Percentiles rank a stretch among this genome's conserved stretches.
Conservation (phyloP, 2,329 filamentous ascomycete genomes). For the Plenodomus biglobosus region DNA sequence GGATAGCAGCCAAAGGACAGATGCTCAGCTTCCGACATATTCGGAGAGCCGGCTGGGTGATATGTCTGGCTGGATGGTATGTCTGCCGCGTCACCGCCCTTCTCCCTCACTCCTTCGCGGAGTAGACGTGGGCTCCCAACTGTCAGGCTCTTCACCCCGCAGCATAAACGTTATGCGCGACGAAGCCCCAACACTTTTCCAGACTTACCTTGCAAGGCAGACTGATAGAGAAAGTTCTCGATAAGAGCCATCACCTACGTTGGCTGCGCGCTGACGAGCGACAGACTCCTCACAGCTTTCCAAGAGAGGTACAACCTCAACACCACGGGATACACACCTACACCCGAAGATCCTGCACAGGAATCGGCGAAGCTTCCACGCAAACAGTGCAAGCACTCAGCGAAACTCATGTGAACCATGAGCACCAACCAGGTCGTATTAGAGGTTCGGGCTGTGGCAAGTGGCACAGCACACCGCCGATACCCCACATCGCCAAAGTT, state of each 20-base stretch:
- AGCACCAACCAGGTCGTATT: no score
- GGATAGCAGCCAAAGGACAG: no score
- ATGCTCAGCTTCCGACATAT: not conserved
- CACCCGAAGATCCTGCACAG: not conserved
- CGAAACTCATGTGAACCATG: not conserved
- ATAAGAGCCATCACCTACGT: not conserved
- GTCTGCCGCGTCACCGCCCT: no score
- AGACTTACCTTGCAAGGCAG: not conserved
- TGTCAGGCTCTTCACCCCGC: not conserved
- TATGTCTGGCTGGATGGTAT: no score
- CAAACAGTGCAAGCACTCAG: not conserved
- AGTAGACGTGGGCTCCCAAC: not conserved
- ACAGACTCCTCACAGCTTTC: not conserved
- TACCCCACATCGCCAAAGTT: not conserved
- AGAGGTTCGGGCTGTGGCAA: no score
- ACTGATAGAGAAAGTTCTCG: not conserved
- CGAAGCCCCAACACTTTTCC: not conserved
- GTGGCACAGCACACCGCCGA: not conserved
- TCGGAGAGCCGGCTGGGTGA: no score
- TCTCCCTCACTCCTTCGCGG: not conserved
- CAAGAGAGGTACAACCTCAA: not conserved
- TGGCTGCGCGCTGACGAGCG: not conserved
- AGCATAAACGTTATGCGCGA: no score
- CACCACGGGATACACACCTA: not conserved
- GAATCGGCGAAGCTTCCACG: not conserved